Evolutionary conservation across 352 stramenopile species (phyloP).

Genomic region (Globisporangium solare): DNA sequence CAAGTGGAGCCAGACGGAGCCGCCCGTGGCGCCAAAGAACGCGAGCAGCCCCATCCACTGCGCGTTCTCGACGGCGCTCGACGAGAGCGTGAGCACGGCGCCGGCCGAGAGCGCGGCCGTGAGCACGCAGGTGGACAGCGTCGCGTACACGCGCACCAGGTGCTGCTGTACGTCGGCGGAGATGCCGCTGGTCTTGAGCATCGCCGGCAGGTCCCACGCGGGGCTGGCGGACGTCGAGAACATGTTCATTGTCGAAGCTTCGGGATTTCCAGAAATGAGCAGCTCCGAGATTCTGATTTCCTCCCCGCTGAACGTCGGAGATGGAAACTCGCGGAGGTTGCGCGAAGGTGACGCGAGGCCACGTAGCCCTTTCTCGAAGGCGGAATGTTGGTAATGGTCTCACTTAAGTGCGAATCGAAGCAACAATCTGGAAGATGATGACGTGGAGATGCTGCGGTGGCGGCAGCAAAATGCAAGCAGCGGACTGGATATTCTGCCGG

Average conservation of each 20-base stretch:
- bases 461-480: too few species aligned
- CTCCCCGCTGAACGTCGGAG: too few species aligned
- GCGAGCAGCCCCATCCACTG: conserved; percentile 35
- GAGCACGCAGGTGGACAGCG: conserved; percentile 55
- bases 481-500: too few species aligned
- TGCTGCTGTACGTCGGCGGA: conserved; percentile 42
- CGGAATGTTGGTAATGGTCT: too few species aligned
- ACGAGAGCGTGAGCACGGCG: conserved; percentile 1
- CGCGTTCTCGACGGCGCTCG: conserved; percentile 23
- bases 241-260: conserved; percentile 20
- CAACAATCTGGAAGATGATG: too few species aligned
- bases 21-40: conserved; percentile 40
- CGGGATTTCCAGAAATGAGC: not conserved
- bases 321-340: conserved; percentile 6
- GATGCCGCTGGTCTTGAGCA: conserved; percentile 37
- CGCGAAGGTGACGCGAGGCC: not conserved
- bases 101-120: conserved; percentile 39
- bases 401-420: too few species aligned
- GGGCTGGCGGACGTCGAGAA: conserved; percentile 11
- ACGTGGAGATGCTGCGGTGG: too few species aligned
- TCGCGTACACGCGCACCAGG: conserved; percentile 67
- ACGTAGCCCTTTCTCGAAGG: too few species aligned
- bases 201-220: too few species aligned
- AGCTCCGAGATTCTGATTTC: conserved; percentile 1
- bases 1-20: conserved; percentile 57